Evolutionary conservation across 169 alveolate species (phyloP), one percentile per base, ranked within the genome.

Genomic region (Plasmodium yoelii): DNA sequence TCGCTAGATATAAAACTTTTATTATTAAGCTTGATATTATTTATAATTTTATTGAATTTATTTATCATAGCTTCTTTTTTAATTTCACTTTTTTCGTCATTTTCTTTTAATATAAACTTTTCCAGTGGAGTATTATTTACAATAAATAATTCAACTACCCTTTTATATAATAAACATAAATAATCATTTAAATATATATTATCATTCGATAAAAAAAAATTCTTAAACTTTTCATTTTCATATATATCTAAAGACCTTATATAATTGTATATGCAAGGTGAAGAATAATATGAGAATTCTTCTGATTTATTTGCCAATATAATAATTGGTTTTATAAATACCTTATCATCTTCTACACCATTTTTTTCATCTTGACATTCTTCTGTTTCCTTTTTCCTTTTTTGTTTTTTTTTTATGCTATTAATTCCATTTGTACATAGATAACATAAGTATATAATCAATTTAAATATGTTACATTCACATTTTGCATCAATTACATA

Each of bases 191-290:
- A 56, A 56, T 44, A 56, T n/a, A 46, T 56, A 42, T 82, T 82
- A 51, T 82, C 72, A 82, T 26, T 65, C 6, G 90, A 82, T 70
- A 82, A 60, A 67, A 57, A 18, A 61, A 39, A 82, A 8, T 67
- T 56, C 84, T 82, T 67, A 47, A 82, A 82, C 13, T 24, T 82
- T 12, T 67, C 84, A 82, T 82, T 82, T 39, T 65, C 68, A 60
- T 82, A 65, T 19, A 82, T 18, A 67, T 82, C 72, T 53, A 82
- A 67, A 18, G 90, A 53, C 19, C 68, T 59, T 34, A 82, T 56
- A 65, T 82, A 82, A 82, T 82, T 82, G 13, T 51, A 67, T 67
- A 82, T 82, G 46, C 90, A 82, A 26, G 90, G 90, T 7, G 90
- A 68, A 10, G 90, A 82, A 82, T 67, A 82, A 42, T 67, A 82